Percentiles rank a stretch among this genome's conserved stretches.
These are phyloP conservation scores for Hysterium pulicare DNA, from an alignment of 2,329 filamentous ascomycete species.

Conservation along the genomic window DNA sequence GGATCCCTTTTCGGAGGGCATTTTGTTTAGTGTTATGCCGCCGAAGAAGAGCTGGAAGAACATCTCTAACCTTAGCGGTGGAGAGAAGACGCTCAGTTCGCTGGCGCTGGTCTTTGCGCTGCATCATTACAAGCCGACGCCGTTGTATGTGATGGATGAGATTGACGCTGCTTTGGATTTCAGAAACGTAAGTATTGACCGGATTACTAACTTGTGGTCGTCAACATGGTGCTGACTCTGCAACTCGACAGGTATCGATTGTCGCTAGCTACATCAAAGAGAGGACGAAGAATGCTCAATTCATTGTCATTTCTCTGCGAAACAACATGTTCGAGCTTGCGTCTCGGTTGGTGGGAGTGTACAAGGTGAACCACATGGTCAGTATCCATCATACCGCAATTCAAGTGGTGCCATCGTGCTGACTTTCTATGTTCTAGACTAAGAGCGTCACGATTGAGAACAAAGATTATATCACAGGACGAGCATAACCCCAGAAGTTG, in stretches of 20 bases:
- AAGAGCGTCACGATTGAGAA: slow-evolving; percentile 54
- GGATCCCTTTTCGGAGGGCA: slow-evolving; percentile 95
- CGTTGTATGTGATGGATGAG: slow-evolving; percentile 98
- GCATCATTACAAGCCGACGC: slow-evolving; percentile 97
- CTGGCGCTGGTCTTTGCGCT: slow-evolving; percentile 95
- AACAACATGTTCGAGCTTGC: slow-evolving; percentile 99
- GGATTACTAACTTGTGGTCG: slow-evolving; percentile 4
- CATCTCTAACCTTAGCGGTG: slow-evolving; percentile 90
- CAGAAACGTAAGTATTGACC: slow-evolving; percentile 73
- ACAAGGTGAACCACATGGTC: slow-evolving; percentile 98
- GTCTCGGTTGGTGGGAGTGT: slow-evolving; percentile 90
- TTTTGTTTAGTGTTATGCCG: slow-evolving; percentile 97
- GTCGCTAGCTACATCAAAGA: slow-evolving; percentile 99
- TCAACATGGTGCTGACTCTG: not conserved
- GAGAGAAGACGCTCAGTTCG: slow-evolving; percentile 93
- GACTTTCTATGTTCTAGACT: slow-evolving; percentile 37
- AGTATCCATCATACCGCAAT: slow-evolving; percentile 19
- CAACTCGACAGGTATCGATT: slow-evolving; percentile 90
- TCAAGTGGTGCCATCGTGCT: slow-evolving; percentile 5
- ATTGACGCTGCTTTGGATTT: slow-evolving; percentile 98
- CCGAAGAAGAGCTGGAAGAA: slow-evolving; percentile 99
- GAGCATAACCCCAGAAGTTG: slow-evolving; percentile 7
- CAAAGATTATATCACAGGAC: slow-evolving; percentile 42
- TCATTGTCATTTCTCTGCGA: slow-evolving; percentile 94
- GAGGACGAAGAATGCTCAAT: slow-evolving; percentile 97